Base-by-base conservation (phyloP, 306 rosid species). In the Dicorynia guianensis region DNA sequence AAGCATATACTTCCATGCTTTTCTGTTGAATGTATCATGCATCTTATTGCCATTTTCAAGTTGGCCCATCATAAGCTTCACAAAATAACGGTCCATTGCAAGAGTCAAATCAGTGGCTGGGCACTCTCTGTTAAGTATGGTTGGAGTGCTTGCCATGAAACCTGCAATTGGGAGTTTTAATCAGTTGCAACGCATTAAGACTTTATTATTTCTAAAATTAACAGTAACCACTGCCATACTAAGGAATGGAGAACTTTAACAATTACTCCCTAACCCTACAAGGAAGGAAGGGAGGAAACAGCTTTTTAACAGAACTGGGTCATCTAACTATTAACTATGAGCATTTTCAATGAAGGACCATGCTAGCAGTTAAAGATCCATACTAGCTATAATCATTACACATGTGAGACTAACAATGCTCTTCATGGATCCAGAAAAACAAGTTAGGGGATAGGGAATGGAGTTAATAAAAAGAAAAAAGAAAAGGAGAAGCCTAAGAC, bases 41-140 rank as follows among this genome's bases (percentile, higher is more conserved):
- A 71, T 68, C 76, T 70, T 77, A 49, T 63, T 67, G 48, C 89
- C 85, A 52, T 80, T 82, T 65, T 36, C 83, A 74, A 80, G 71
- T 82, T 85, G 89, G 67, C 36, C 85, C 48, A 78, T 8, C 91
- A 85, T 80, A 69, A 87, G 89, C 80, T 80, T 87, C 78, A 84
- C 72, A 85, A 85, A 81, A 80, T 71, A 82, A 19, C 40, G 71
- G 72, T 85, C 91, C 89, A 82, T 82, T 71, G 76, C 71, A 30
- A 36, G 57, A 5, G 78, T 82, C 87, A 87, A 82, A 70, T 75
- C 80, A 62, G 73, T 63, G 55, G 62, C 76, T 49, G 76, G 69
- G 64, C 17, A 42, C 68, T 77, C 79, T 80, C 82, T 75, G 39
- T 62, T 52, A 53, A 56, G 53, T 54, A 75, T 43, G 47, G 61